Conservation (phyloP, 2,329 filamentous ascomycete species). For the Sphaerulina musiva region DNA sequence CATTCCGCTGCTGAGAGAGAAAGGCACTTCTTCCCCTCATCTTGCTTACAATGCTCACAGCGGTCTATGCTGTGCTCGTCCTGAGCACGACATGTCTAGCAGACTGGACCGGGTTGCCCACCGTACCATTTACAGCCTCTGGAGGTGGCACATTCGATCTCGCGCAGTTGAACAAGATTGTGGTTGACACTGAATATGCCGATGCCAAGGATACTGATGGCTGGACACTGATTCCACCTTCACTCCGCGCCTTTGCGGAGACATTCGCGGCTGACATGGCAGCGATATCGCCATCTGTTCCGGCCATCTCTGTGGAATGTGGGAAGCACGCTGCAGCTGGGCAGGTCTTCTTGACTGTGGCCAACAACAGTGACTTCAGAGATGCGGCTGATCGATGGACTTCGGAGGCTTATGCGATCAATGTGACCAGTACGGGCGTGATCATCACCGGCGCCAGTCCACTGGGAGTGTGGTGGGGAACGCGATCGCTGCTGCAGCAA, state of each 20-base stretch:
- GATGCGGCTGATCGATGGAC: slow-evolving; percentile 45
- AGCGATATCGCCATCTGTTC: slow-evolving; percentile 10
- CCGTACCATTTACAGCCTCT: neutral
- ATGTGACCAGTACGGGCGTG: slow-evolving; percentile 38
- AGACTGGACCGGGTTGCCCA: neutral
- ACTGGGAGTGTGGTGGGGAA: slow-evolving; percentile 54
- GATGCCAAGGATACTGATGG: slow-evolving; percentile 30
- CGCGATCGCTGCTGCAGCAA: slow-evolving; percentile 50
- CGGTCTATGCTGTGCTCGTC: neutral
- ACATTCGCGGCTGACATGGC: slow-evolving; percentile 42
- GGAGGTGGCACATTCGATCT: neutral
- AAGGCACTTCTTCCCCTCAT: neutral
- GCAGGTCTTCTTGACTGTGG: slow-evolving; percentile 45
- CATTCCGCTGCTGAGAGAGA: neutral
- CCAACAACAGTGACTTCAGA: slow-evolving; percentile 36
- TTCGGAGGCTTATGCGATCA: slow-evolving; percentile 46
- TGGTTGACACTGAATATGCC: neutral
- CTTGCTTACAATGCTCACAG: neutral
- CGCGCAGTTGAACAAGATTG: neutral
- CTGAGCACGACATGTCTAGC: neutral
- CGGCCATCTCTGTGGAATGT: neutral
- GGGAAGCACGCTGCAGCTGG: slow-evolving; percentile 6
- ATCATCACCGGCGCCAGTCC: slow-evolving; percentile 49
- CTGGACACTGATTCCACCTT: slow-evolving; percentile 49
- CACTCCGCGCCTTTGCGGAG: slow-evolving; percentile 42